Base-by-base conservation (phyloP, 208 protist genomes). In the Wallacemonas sp. region DNA sequence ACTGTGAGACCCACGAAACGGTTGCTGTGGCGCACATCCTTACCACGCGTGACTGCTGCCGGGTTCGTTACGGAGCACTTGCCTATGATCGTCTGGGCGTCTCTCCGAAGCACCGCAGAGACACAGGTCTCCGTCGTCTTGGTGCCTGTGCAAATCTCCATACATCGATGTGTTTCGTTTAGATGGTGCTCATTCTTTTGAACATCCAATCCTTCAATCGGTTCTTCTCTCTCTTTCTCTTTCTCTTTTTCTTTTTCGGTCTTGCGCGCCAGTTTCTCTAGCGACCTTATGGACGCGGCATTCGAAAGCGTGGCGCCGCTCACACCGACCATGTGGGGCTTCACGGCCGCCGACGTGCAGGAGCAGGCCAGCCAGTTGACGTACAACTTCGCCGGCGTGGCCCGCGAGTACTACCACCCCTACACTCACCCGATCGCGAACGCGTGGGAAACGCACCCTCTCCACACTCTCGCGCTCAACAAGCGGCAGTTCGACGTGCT, bases 401-500 rank as follows among this genome's bases (percentile, higher is more conserved):
- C 79, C 3, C 79, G 81, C 48, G 73, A 87, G 49, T 74, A 82
- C 45, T 66, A 81, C 26, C 22, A 64, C 8, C 82, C 78, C 10
- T 91, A 79, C 55, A 25, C 61, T 10, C 87, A 96, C 72, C 77
- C 86, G 10, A 64, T 94, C 1, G 70, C 76, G 33, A 45, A 67
- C 22, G 78, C 82, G 31, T 84, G 89, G 67, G 70, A 82, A 14
- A 57, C 42, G 12, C 81, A 91, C 67, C 81, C 79, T 5, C 54
- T 96, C 14, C 76, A 87, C 63, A 84, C 79, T 8, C 54, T 64
- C 23, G 70, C 72, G 29, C 54, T 96, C 36, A 79, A 84, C 52
- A 79, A 79, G 59, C 80, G 76, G 29, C 91, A 96, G 71, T 91
- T 96, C 67, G 78, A 96, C 49, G 72, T 96, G 2, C 77, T 96